Evolutionary conservation across 1,139 yeast genomes (phyloP).

Genomic region (Yamadazyma diospyri): DNA sequence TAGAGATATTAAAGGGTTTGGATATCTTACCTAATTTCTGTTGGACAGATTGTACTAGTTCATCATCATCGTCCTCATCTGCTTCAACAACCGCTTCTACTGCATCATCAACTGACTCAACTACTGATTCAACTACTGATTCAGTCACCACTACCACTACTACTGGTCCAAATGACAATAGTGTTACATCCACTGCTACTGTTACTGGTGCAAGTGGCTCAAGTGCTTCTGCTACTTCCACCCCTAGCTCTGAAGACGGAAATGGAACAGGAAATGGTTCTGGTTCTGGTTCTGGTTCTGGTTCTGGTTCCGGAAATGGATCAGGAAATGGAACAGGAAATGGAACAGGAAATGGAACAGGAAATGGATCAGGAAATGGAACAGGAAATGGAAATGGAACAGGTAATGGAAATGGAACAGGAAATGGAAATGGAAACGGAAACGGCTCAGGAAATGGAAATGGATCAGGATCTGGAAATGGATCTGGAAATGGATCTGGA

Average conservation of each 20-base stretch:
- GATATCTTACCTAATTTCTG: slow-evolving; percentile 28
- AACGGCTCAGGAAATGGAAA: no score
- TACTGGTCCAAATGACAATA: slow-evolving; percentile 11
- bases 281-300: slow-evolving; percentile 9
- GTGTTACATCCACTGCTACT: slow-evolving; percentile 12
- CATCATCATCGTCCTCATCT: slow-evolving; percentile 12
- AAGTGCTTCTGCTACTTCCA: slow-evolving; percentile 9
- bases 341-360: no score
- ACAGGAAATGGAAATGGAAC: no score
- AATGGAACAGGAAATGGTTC: no score
- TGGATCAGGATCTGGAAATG: no score
- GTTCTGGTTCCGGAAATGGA: no score
- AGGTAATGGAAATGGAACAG: no score
- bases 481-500: no score
- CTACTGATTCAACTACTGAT: slow-evolving; percentile 12
- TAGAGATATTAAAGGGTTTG: slow-evolving; percentile 12
- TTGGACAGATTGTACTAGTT: slow-evolving; percentile 19
- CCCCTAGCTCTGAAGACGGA: no score
- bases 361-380: no score
- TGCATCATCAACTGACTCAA: slow-evolving; percentile 10
- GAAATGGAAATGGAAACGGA: no score
- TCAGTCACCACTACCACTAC: slow-evolving; percentile 12
- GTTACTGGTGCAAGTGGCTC: slow-evolving; percentile 10
- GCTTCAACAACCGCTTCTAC: slow-evolving; percentile 6
- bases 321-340: no score